A percentile compares a stretch with the other conserved stretches of the same genome.
These are phyloP conservation scores for Cantharellus cinnabarinus DNA, from an alignment of 768 basidiomycete species.

Conservation along the genomic window DNA sequence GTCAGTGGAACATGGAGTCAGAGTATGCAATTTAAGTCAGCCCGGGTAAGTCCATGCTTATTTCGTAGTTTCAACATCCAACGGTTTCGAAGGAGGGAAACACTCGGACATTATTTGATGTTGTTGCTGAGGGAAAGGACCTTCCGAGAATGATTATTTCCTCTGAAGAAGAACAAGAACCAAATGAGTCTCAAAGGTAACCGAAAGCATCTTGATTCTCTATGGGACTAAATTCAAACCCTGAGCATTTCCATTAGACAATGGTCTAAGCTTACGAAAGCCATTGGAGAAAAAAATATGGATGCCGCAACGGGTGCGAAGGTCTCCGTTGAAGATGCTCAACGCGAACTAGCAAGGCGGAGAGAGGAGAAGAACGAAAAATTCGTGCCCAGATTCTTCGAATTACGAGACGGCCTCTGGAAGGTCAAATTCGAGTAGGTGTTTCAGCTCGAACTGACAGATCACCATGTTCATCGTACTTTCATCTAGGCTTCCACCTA, in stretches of 20 bases:
- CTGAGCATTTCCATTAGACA: conserved; percentile 24
- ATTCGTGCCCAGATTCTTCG: conserved; percentile 68
- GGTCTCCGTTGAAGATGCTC: conserved; percentile 73
- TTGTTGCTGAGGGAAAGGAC: conserved; percentile 45
- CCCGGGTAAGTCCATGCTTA: conserved; percentile 27
- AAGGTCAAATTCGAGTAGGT: conserved; percentile 54
- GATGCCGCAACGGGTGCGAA: conserved; percentile 85
- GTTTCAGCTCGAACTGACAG: not conserved
- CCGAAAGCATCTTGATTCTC: conserved; percentile 17
- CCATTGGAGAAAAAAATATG: conserved; percentile 80
- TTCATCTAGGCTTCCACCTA: conserved; percentile 39
- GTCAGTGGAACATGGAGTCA: conserved; percentile 81
- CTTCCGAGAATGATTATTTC: conserved; percentile 68
- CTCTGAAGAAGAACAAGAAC: conserved; percentile 72
- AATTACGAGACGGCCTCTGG: conserved; percentile 58
- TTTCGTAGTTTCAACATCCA: not conserved
- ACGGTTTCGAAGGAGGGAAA: conserved; percentile 31
- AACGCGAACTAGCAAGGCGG: conserved; percentile 56
- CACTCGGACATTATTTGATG: conserved; percentile 72
- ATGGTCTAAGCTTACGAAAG: conserved; percentile 68
- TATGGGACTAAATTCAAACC: conserved; percentile 61
- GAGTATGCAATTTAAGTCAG: conserved; percentile 63
- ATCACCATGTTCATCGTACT: not conserved
- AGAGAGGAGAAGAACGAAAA: conserved; percentile 53
- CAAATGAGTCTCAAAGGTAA: conserved; percentile 72